phyloP scores from a whole-genome alignment of 2,329 filamentous ascomycete species.

The Aspergillus carbonarius region DNA sequence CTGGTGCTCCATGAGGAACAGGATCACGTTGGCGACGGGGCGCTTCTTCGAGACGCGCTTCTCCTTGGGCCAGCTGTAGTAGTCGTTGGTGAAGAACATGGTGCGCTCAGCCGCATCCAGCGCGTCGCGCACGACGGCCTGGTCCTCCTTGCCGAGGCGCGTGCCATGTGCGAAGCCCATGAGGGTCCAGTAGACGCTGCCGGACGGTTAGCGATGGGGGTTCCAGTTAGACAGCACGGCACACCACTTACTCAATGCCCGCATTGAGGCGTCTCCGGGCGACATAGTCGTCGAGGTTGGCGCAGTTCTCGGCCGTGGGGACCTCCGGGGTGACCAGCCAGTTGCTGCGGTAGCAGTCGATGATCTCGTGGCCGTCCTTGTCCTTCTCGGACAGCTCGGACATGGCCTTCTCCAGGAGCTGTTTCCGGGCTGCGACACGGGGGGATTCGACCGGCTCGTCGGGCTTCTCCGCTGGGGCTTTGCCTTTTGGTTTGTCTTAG shows the following conservation, averaged over 20 bases:
- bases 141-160: conserved; percentile 13
- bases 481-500: conserved; percentile 2
- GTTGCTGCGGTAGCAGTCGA: conserved; percentile 14
- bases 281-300: conserved; percentile 14
- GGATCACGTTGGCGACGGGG: conserved; percentile 12
- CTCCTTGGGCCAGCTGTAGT: conserved; percentile 17
- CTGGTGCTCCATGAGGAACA: conserved; percentile 13
- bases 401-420: conserved; percentile 11
- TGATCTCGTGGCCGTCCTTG: conserved; percentile 14
- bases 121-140: conserved; percentile 11
- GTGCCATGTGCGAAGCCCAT: conserved; percentile 16
- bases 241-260: conserved; percentile 11
- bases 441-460: conserved; percentile 11
- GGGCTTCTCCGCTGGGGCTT: not conserved
- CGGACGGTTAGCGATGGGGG: not conserved
- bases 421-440: conserved; percentile 5
- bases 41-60: conserved; percentile 9
- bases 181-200: conserved; percentile 13
- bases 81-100: conserved; percentile 18
- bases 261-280: conserved; percentile 13
- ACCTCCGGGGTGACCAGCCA: conserved; percentile 14
- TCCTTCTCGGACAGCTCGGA: conserved; percentile 10
- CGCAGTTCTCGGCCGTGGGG: conserved; percentile 12
- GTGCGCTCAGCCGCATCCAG: conserved; percentile 13
- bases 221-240: too few relatives aligned